These are phyloP conservation scores for Kuraishia cidri DNA, from an alignment of 805 yeast genomes.

Conservation along the genomic window DNA sequence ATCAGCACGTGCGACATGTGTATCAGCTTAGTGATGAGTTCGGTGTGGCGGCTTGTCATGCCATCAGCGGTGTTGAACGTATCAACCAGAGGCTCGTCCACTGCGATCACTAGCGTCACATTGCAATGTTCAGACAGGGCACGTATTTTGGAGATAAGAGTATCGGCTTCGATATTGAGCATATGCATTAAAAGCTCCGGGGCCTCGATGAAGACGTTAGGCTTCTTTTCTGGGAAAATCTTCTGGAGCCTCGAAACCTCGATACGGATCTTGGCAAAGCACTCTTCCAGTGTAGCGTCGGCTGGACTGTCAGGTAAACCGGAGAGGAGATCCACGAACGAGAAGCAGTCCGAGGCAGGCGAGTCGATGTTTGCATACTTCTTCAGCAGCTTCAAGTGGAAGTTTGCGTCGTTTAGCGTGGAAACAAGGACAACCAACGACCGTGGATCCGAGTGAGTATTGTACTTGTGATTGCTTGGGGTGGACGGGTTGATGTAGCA, in stretches of 20 bases:
- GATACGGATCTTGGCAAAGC: constrained; percentile 11
- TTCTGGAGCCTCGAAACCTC: constrained; percentile 1
- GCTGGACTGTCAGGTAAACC: too few relatives aligned
- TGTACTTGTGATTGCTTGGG: constrained; percentile 6
- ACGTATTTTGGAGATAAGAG: constrained; percentile 10
- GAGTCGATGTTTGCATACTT: constrained; percentile 28
- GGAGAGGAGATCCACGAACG: constrained; percentile 24
- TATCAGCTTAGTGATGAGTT: constrained; percentile 35
- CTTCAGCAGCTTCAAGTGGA: constrained; percentile 21
- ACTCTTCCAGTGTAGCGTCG: constrained; percentile 2
- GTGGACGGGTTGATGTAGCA: constrained; percentile 22
- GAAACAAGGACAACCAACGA: constrained; percentile 28
- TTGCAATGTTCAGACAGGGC: constrained; percentile 11
- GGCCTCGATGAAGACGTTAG: constrained; percentile 6
- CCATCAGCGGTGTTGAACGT: background rate
- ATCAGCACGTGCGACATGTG: constrained; percentile 45
- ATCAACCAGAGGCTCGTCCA: constrained; percentile 12
- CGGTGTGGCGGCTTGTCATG: constrained; percentile 18
- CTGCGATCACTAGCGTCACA: constrained; percentile 11
- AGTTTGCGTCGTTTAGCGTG: constrained; percentile 12
- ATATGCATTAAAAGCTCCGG: constrained; percentile 18
- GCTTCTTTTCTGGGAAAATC: background rate
- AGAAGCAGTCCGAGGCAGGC: constrained; percentile 18
- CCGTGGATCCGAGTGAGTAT: constrained; percentile 8
- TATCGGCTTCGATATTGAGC: constrained; percentile 4